Conservation (phyloP, 257 asterid genomes). For the Parsonsia alboflavescens region DNA sequence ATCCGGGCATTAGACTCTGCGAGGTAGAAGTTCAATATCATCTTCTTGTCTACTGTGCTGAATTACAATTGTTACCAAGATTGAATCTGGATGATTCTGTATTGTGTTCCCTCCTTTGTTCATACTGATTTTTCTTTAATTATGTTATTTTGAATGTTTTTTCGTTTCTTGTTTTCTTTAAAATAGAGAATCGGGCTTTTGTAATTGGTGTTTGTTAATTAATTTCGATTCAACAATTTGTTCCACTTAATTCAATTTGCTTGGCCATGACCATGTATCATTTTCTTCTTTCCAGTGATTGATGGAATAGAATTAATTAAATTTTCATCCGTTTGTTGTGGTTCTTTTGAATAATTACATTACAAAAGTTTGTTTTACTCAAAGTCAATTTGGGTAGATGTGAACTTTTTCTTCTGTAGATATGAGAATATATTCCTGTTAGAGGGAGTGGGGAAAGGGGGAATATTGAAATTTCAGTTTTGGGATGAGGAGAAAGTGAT, state of each 20-base stretch:
- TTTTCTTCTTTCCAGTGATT: not conserved
- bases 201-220: not conserved
- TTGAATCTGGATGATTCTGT: not conserved
- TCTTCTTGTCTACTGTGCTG: not conserved
- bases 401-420: not conserved
- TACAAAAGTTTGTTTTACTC: not conserved
- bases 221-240: too few relatives aligned
- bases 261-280: not conserved
- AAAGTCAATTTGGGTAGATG: not conserved
- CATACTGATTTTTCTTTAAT: not conserved
- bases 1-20: not conserved
- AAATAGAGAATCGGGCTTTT: not conserved
- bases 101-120: not conserved
- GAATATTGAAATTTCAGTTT: not conserved
- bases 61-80: not conserved
- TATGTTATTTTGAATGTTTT: not conserved
- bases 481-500: not conserved
- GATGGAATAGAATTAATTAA: not conserved
- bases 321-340: not conserved
- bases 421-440: not conserved
- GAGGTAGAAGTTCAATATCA: not conserved
- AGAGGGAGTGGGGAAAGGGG: too few relatives aligned
- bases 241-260: not conserved
- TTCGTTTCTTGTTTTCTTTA: not conserved
- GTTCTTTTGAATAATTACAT: not conserved